phyloP scores from a whole-genome alignment of 192 early-diverging fungal species.

The Backusella psychrophila region DNA sequence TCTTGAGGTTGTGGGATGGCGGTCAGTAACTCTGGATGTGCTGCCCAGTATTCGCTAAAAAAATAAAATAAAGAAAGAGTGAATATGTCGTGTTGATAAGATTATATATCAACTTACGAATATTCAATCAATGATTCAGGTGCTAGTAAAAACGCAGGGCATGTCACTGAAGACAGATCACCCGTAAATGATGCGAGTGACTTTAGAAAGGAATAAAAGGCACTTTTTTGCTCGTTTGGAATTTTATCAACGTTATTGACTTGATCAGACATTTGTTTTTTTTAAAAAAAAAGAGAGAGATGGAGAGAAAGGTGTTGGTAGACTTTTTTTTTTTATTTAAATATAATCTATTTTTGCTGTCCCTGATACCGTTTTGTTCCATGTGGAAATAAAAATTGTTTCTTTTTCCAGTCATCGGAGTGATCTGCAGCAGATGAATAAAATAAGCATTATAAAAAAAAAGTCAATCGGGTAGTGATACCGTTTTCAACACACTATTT shows the following conservation, averaged over 20 bases:
- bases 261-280: background rate
- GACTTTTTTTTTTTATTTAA: background rate
- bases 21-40: conserved; percentile 57
- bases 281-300: background rate
- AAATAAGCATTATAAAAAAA: background rate
- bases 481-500: background rate
- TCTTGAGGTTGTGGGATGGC: conserved; percentile 56
- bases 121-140: conserved; percentile 76
- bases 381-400: background rate
- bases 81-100: background rate
- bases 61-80: background rate
- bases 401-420: background rate
- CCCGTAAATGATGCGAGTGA: conserved; percentile 72
- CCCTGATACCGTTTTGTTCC: background rate
- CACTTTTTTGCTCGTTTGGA: conserved; percentile 56
- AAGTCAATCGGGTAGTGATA: background rate
- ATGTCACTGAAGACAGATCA: conserved; percentile 71
- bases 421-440: background rate
- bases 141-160: conserved; percentile 71
- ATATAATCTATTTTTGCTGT: background rate
- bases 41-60: conserved; percentile 53
- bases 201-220: conserved; percentile 61
- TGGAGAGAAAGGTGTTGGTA: background rate
- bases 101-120: conserved; percentile 35
- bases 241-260: conserved; percentile 35